These are phyloP conservation scores for Wickerhamiella domercqiae DNA, from an alignment of 805 yeast genomes.

Conservation along the genomic window DNA sequence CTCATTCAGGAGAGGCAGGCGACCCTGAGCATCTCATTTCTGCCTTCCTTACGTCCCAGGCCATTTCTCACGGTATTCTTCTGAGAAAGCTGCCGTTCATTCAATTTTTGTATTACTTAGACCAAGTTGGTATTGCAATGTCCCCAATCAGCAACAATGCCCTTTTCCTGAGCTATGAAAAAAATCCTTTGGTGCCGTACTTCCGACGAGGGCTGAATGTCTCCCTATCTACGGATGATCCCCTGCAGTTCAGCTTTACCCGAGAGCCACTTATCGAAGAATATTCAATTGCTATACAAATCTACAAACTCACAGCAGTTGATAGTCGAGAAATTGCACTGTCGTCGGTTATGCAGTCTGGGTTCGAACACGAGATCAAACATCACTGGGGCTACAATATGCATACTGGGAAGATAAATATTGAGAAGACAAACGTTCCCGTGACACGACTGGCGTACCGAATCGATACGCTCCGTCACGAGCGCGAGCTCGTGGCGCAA, in stretches of 20 bases:
- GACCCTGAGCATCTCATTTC: conserved; percentile 93
- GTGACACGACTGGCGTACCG: conserved; percentile 73
- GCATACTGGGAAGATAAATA: conserved; percentile 48
- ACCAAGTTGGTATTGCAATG: conserved; percentile 96
- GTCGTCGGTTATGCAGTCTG: conserved; percentile 85
- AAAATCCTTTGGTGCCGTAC: conserved; percentile 84
- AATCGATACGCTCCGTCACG: conserved; percentile 66
- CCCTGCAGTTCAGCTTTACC: conserved; percentile 91
- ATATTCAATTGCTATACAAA: conserved; percentile 96
- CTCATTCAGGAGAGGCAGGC: conserved; percentile 99
- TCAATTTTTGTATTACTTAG: conserved; percentile 83
- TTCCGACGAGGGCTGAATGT: conserved; percentile 91
- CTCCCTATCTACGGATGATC: conserved; percentile 92
- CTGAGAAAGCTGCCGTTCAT: conserved; percentile 88
- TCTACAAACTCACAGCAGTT: conserved; percentile 81
- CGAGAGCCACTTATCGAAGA: conserved; percentile 96
- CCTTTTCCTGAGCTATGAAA: conserved; percentile 84
- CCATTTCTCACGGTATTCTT: conserved; percentile 89
- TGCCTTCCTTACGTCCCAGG: conserved; percentile 77
- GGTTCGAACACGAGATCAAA: conserved; percentile 78
- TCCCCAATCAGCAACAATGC: conserved; percentile 97
- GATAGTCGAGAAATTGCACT: conserved; percentile 96
- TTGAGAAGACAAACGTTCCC: conserved; percentile 92
- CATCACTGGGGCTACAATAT: conserved; percentile 77
- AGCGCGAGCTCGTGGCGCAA: conserved; percentile 29